Evolutionary conservation across 73 alveolate species (phyloP), one percentile per base, ranked within the genome.

Genomic region (Paramecium pentaurelia): DNA sequence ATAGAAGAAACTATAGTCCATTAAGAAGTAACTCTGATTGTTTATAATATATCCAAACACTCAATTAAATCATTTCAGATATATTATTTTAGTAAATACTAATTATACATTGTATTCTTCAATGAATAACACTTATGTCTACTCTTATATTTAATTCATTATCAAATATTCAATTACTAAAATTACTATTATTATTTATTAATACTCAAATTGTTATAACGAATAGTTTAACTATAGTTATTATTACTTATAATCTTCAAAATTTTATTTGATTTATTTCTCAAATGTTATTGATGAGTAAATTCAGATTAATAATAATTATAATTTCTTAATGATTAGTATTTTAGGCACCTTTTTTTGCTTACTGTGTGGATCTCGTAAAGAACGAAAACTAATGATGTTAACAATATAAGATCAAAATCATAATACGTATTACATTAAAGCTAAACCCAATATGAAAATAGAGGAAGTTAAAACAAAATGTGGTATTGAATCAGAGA

Each of bases 21-120:
- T 75, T 20, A 75, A 75, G 47, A 75, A 75, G 40, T 42, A 75
- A 75, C 88, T 75, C 47, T 75, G 88, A 75, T 75, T 54, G 70
- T 54, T 54, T 54, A 54, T 54, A 54, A 54, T 54, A 54, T 54
- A 54, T 54, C 30, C 30, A 54, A 54, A 54, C 70, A 54, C 70
- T 54, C 70, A 54, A 54, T 18, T 54, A 54, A 54, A 54, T 54
- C 32, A 54, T 18, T n/a, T 54, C 11, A 54, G 37, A 54, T 3
- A 22, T 22, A 54, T 18, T 18, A 18, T 18, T 54, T 54, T 38
- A 38, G 11, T 38, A n/a, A n/a, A n/a, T n/a, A n/a, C n/a, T 38
- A 38, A 2, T 38, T 38, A 9, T 1, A 38, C 25, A 22, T 22
- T 22, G 25, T 22, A 22, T 22, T 40, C 49, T 40, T 40, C 49